phyloP scores from a whole-genome alignment of 2,329 filamentous ascomycete species.

The Raffaelea deltoideospora region DNA sequence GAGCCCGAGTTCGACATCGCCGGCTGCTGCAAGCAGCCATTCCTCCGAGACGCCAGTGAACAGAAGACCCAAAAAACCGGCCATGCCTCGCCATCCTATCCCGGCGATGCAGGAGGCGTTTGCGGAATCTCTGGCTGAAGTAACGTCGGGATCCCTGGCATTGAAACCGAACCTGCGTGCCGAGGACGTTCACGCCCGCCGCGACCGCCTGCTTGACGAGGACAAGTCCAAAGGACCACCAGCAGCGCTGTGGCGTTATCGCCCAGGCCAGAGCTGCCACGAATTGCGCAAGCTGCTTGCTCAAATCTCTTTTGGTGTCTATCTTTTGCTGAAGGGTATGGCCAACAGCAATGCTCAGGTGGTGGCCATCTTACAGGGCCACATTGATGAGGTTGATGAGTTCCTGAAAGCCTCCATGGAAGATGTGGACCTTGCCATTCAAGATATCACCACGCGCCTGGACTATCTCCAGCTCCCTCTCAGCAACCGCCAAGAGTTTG shows the following conservation, averaged over 20 bases:
- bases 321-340: slow-evolving; percentile 68
- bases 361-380: slow-evolving; percentile 72
- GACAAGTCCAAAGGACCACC: slow-evolving; percentile 55
- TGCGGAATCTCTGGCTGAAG: slow-evolving; percentile 65
- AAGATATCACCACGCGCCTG: slow-evolving; percentile 68
- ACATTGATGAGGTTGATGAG: slow-evolving; percentile 87
- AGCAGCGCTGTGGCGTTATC: slow-evolving; percentile 61
- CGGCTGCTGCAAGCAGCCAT: slow-evolving; percentile 3
- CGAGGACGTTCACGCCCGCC: slow-evolving; percentile 44
- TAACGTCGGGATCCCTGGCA: slow-evolving; percentile 31
- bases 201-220: slow-evolving; percentile 52
- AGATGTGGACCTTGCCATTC: slow-evolving; percentile 63
- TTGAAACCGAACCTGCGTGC: slow-evolving; percentile 37
- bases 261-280: slow-evolving; percentile 63
- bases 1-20: slow-evolving; percentile 3
- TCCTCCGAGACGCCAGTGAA: neutral
- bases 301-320: slow-evolving; percentile 87
- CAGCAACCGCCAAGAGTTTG: slow-evolving; percentile 67
- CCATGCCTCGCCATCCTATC: slow-evolving; percentile 48
- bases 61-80: slow-evolving; percentile 5
- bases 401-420: slow-evolving; percentile 78
- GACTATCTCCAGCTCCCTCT: slow-evolving; percentile 71
- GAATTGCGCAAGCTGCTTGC: slow-evolving; percentile 81
- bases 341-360: slow-evolving; percentile 84
- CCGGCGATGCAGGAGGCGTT: slow-evolving; percentile 66